Evolutionary conservation across 352 stramenopile genomes (phyloP).

Genomic region (Phytophthora pinifolia): DNA sequence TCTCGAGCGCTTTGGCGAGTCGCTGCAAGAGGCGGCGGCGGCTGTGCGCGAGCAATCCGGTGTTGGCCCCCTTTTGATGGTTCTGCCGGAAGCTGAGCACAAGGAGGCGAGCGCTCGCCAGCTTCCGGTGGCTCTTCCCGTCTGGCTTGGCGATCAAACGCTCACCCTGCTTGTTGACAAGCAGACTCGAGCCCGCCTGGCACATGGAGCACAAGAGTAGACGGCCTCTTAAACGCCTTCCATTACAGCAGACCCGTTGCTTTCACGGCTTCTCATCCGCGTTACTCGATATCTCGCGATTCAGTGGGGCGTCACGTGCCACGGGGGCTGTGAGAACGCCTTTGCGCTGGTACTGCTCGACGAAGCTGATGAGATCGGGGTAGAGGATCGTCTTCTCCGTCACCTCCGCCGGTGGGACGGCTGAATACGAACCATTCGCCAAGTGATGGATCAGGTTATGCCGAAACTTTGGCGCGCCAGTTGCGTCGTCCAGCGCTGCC

Average conservation of each 20-base stretch:
- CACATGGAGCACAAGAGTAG: conserved; percentile 19
- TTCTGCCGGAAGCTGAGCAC: conserved; percentile 10
- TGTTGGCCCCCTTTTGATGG: conserved; percentile 48
- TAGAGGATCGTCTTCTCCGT: conserved; percentile 52
- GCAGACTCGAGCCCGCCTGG: conserved; percentile 45
- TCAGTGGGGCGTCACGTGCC: conserved; percentile 44
- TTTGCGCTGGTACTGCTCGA: conserved; percentile 75
- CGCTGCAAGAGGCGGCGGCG: conserved; percentile 33
- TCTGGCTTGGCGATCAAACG: conserved; percentile 61
- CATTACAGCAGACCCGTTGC: not conserved
- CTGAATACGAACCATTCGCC: conserved; percentile 61
- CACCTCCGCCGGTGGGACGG: conserved; percentile 51
- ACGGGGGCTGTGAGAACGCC: conserved; percentile 57
- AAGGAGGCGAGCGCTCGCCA: conserved; percentile 6
- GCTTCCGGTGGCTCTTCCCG: conserved; percentile 39
- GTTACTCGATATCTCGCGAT: conserved; percentile 56
- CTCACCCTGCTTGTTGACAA: conserved; percentile 61
- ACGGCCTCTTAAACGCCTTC: not conserved
- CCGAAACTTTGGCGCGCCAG: conserved; percentile 41
- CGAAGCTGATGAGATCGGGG: conserved; percentile 74
- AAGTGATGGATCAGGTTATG: conserved; percentile 80
- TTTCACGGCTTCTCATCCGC: conserved; percentile 10
- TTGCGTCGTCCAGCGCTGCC: conserved; percentile 37
- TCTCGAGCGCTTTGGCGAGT: conserved; percentile 34
- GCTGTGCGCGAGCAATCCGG: conserved; percentile 37